Base-by-base conservation (phyloP, 2,329 filamentous ascomycete genomes). In the Plectosphaerella plurivora region DNA sequence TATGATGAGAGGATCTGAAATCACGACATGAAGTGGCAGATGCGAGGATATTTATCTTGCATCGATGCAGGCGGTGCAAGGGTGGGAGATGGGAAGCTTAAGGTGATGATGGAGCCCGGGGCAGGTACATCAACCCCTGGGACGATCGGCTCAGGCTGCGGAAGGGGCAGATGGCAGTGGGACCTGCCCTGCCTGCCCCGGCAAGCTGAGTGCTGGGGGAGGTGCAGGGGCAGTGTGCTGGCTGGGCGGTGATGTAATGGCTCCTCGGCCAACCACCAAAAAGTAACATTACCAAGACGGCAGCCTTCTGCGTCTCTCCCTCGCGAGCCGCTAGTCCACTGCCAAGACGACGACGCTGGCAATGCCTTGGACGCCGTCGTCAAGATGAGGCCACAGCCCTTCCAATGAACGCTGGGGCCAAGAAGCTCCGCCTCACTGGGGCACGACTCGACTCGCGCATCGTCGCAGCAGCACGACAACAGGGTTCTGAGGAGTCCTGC, bases 361-460 rank as follows among this genome's bases (percentile, higher is more conserved):
- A 49, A 49, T 41, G 47, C 20, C 47, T 49, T 42, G 47, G 47
- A 44, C 47, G 35, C 47, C 45, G 25, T 47, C 45, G 24, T 35
- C 11, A 25, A 22, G 28, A 18, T 20, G 20, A n/a, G n/a, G 47
- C 33, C 18, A 14, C 33, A 41, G 39, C 47, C 22, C 36, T 25
- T 25, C 35, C 20, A 41, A 49, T 49, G 35, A 22, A 37, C 22
- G 33, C 12, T 24, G 15, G 12, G 33, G 46, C 47, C 35, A 41
- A 49, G 47, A 14, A 35, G 36, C 47, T 49, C 47, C 47, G 47
- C 47, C 47, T 41, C 47, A 25, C 36, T 39, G 18, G 37, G 37
- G 22, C 22, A 22, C 10, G 18, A 45, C 45, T 16, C 35, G 47
- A 49, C 36, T 49, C 47, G 20, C 33, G 47, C 47, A 20, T 3